Base-by-base conservation (phyloP, 2,329 filamentous ascomycete genomes). In the Pseudogymnoascus sp. region DNA sequence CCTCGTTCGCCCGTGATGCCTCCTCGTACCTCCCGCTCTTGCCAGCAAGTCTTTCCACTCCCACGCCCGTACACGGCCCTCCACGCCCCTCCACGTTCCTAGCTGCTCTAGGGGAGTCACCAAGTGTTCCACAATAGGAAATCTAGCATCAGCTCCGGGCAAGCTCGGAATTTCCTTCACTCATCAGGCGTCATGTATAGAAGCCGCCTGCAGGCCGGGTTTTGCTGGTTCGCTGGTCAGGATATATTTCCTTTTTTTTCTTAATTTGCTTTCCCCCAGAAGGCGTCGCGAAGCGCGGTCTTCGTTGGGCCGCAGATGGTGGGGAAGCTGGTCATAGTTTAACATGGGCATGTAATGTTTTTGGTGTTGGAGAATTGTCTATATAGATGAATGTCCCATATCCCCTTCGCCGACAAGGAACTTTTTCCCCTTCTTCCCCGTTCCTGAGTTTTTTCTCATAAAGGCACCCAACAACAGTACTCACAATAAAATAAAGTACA, bases 351-450 rank as follows among this genome's bases (percentile, higher is more conserved):
- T 47, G 42, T 42, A 21, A 11, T 14, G 5, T 25, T 47, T 21
- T 44, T 11, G 42, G 42, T 23, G 40, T 44, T 47, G 42, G 21
- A 47, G 12, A 18, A 25, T 47, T 47, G 42, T 25, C 21, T 47
- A 47, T 47, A 47, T 47, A 47, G 42, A 47, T 47, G 42, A 47
- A 47, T 47, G 42, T 47, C 42, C 42, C 42, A 25, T 47, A 47
- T 47, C 42, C 42, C 42, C 21, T 47, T 47, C 42, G 42, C 42
- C 42, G 42, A 25, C 18, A 21, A 47, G 42, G n/a, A 38, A 25
- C 42, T 47, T 25, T 12, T 47, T 21, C 21, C 10, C 42, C 21
- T 23, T 18, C 38, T 40, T 47, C 21, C 42, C 42, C 25, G 42
- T 47, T 47, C 42, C 42, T 47, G 42, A 47, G 42, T 14, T 47